Evolutionary conservation across 202 grass and related monocot species (phyloP).

Genomic region (Setaria italica): DNA sequence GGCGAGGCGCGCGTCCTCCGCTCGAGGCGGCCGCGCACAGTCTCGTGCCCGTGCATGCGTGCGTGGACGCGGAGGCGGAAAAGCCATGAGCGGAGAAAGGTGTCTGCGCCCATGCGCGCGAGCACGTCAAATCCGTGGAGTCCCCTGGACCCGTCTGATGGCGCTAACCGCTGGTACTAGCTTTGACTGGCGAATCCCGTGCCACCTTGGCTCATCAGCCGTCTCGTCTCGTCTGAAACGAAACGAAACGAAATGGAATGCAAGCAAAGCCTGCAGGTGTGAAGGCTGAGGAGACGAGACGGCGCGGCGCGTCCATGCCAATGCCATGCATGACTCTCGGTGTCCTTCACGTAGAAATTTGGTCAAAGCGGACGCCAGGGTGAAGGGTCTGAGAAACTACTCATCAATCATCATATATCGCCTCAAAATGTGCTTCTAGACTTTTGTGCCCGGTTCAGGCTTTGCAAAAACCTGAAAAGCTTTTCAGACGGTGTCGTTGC

Average conservation of each 20-base stretch:
- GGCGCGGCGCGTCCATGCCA: not conserved
- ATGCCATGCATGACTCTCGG: slow-evolving; percentile 1
- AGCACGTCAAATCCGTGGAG: not conserved
- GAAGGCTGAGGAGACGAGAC: slow-evolving; percentile 15
- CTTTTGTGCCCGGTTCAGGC: not conserved
- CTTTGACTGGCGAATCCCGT: slow-evolving; percentile 31
- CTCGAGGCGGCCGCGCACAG: not conserved
- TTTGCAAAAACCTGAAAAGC: no score
- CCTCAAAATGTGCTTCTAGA: slow-evolving; percentile 11
- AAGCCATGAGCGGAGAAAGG: not conserved
- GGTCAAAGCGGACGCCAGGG: not conserved
- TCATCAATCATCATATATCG: not conserved
- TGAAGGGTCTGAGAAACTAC: no score
- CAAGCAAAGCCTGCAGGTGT: not conserved
- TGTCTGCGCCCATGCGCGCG: not conserved
- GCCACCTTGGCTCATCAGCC: not conserved
- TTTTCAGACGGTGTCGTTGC: slow-evolving; percentile 8
- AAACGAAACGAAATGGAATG: not conserved
- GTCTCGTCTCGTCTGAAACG: not conserved
- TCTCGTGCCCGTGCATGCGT: not conserved
- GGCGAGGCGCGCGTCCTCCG: not conserved
- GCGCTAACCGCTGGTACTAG: slow-evolving; percentile 9
- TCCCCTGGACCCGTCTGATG: not conserved
- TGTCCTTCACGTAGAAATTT: slow-evolving; percentile 20
- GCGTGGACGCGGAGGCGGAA: not conserved